Percentiles rank a stretch among this genome's conserved stretches.
These are phyloP conservation scores for Neurospora sp. DNA, from an alignment of 495 filamentous ascomycete genomes.

Conservation along the genomic window DNA sequence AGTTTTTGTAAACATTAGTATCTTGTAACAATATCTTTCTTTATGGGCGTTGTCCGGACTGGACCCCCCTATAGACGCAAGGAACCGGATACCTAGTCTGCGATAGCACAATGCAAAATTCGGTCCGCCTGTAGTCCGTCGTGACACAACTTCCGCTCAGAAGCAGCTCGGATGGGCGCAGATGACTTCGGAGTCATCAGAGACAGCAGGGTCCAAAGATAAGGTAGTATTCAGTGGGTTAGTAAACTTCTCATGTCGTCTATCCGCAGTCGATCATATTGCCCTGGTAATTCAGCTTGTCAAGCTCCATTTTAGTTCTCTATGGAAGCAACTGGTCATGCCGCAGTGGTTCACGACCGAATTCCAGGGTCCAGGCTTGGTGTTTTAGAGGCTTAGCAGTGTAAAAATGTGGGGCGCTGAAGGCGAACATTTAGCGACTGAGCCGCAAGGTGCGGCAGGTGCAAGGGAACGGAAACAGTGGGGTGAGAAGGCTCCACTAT, in stretches of 20 bases:
- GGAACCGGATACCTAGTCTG: not conserved
- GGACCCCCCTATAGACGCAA: not conserved
- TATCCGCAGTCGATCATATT: too few relatives aligned
- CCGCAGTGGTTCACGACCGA: not conserved
- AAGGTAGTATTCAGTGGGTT: too few relatives aligned
- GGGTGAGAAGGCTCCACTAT: not conserved
- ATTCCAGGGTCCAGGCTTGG: not conserved
- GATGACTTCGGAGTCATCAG: not conserved
- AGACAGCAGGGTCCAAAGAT: not conserved
- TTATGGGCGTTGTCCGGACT: not conserved
- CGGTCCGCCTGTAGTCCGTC: not conserved
- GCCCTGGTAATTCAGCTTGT: not conserved
- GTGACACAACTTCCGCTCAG: not conserved
- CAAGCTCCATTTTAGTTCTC: not conserved
- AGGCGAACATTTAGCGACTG: not conserved
- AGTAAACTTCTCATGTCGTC: too few relatives aligned
- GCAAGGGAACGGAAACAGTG: not conserved
- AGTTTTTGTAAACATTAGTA: not conserved
- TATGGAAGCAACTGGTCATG: not conserved
- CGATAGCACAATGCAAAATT: not conserved
- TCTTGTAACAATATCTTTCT: not conserved
- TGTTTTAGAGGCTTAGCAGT: not conserved
- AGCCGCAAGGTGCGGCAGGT: not conserved
- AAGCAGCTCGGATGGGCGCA: not conserved
- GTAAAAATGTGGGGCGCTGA: not conserved